Base-by-base conservation (phyloP, 352 stramenopile genomes). In the Halophytophthora polymorphica region DNA sequence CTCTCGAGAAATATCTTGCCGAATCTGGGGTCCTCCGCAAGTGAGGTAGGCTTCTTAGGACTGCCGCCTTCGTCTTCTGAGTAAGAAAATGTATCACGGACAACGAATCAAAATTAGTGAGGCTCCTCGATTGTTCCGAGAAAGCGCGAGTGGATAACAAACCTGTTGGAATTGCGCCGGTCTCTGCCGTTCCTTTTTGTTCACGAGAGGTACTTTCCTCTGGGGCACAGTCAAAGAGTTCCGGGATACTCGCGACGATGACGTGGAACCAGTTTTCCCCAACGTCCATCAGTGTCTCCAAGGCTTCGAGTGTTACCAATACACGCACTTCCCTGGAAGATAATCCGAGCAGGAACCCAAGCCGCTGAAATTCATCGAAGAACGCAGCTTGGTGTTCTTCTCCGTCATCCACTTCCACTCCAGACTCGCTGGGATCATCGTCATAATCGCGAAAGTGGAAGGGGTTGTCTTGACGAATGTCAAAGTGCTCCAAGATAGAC, bases 1-100 rank as follows among this genome's bases (percentile, higher is more conserved):
- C 52, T 57, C 40, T 71, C 57, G 18, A 71, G 57, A 31, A 83
- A 80, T 23, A 91, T 83, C 0, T 68, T 71, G 15, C 72, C 73
- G 47, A 87, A 91, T 51, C 81, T 86, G 0, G 81, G 81, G 38
- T 89, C 81, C 39, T 91, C 73, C 0, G 77, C 69, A 0, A 91
- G 66, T 7, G 76, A 86, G 6, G 75, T 89, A 11, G 69, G 66
- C 31, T 83, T 89, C 50, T 78, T 83, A 1, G 80, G 75, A 44
- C 76, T 86, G 1, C 51, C 43, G 6, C 65, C 62, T 36, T 61
- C 57, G 31, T 58, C 47, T 21, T 52, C 45, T 11, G 18, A 10
- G 11, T 6, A 47, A 23, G 47, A 29, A 25, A 29, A 28, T 18
- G 6, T 35, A 35, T 15, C 8, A 45, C 31, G n/a, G 15, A 28